Percentiles rank a stretch among this genome's conserved stretches.
Evolutionary conservation across 2,329 filamentous ascomycete genomes (phyloP).

Genomic region (Fusarium sp.): DNA sequence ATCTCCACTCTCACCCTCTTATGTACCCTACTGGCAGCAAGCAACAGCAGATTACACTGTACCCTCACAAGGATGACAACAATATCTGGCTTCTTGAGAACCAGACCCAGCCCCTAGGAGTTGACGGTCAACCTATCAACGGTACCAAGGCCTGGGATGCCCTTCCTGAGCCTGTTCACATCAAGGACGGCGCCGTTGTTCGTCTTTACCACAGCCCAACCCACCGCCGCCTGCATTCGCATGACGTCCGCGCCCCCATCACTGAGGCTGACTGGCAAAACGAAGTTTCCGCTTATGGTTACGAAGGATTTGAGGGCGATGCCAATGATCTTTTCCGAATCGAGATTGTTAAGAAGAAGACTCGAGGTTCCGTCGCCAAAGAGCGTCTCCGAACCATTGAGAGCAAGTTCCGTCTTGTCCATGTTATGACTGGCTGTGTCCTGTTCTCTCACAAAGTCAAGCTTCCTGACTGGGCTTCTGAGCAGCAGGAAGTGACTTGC

Average conservation of each 20-base stretch:
- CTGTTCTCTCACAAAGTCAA: constrained; percentile 99
- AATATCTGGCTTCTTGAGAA: constrained; percentile 96
- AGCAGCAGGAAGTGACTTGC: constrained; percentile 99
- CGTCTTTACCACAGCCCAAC: constrained; percentile 87
- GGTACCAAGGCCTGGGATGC: constrained; percentile 88
- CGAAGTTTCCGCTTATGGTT: constrained; percentile 96
- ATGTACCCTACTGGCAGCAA: constrained; percentile 99
- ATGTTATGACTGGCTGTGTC: constrained; percentile 95
- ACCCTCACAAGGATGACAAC: constrained; percentile 99
- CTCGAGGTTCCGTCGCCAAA: constrained; percentile 81
- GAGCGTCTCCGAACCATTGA: constrained; percentile 91
- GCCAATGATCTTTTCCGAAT: constrained; percentile 96
- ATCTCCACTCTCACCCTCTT: constrained; percentile 94
- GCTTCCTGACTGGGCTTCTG: constrained; percentile 96
- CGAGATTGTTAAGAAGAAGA: constrained; percentile 93
- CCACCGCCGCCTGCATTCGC: constrained; percentile 91
- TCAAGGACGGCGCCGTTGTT: constrained; percentile 84
- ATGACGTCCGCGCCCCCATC: constrained; percentile 89
- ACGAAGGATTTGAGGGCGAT: constrained; percentile 95
- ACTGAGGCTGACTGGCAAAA: constrained; percentile 94
- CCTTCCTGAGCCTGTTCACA: constrained; percentile 71
- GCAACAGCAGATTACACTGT: constrained; percentile 98
- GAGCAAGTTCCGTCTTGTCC: constrained; percentile 94
- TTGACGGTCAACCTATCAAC: constrained; percentile 80
- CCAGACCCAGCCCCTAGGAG: constrained; percentile 87